Evolutionary conservation across 2,329 filamentous ascomycete species (phyloP), one percentile per base, ranked within the genome.

Genomic region (Fusarium staphyleae): DNA sequence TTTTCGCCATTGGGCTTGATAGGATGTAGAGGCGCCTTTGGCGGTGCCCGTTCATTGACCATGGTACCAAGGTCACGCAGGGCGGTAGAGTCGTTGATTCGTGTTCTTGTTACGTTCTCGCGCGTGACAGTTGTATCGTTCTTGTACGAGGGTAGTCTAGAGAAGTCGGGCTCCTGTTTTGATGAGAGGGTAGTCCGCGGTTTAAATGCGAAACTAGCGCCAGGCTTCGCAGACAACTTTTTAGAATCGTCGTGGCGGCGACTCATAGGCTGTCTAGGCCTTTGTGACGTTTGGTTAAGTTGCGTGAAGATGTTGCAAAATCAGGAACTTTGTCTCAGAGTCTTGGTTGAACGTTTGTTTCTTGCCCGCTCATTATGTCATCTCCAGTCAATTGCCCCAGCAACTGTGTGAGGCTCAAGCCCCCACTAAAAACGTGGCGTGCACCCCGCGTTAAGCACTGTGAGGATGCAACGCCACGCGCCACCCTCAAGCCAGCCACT

Each of bases 41-140:
- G 77, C 54, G 68, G 79, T 66, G 65, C 79, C 62, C 69, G 78
- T 73, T 75, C 81, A 66, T 74, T 78, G 62, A 75, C 80, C 79
- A 81, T 81, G 61, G 44, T 63, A 60, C 44, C 46, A 14, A 67
- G 47, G 24, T 60, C 50, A 52, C 44, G 40, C 26, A 68, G 60
- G 24, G 53, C 55, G 22, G 44, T 55, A 13, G 29, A 59, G 18
- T 57, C 33, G 24, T 42, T 19, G 19, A 51, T 48, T 35, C 41
- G 48, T 34, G 58, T 45, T 34, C 48, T 49, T 16, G 19, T 44
- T 9, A 18, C 53, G 13, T 42, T 45, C 29, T 16, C 30, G 30
- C 28, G 40, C 13, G 24, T 34, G 26, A 18, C 18, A 22, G 22
- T 42, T 45, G 42, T 13, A 13, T 18, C 35, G 12, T 19, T 41